A percentile compares a stretch with the other conserved stretches of the same genome.
Evolutionary conservation across 2,329 filamentous ascomycete species (phyloP).

Genomic region (Sarocladiaceae sp.): DNA sequence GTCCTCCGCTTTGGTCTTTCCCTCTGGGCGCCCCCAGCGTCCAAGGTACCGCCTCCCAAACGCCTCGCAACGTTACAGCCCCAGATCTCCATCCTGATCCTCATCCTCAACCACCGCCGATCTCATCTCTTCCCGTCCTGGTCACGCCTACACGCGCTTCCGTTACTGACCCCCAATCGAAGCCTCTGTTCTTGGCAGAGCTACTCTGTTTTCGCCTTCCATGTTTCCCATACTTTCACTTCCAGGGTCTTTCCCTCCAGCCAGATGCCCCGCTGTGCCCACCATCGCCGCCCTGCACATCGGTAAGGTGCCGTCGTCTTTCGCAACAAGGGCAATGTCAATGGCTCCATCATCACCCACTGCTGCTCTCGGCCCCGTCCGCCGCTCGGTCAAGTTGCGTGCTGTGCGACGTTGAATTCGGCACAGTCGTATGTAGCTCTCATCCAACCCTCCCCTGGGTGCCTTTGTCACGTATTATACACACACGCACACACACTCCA

Average conservation of each 20-base stretch:
- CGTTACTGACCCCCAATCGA: neutral
- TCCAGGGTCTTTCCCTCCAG: neutral
- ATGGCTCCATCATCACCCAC: constrained; percentile 1
- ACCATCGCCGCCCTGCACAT: neutral
- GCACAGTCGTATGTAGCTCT: neutral
- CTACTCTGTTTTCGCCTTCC: neutral
- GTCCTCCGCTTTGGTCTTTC: neutral
- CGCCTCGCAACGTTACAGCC: constrained; percentile 9
- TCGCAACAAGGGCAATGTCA: neutral
- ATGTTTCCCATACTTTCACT: neutral
- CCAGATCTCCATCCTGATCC: constrained; percentile 2
- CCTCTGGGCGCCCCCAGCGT: neutral
- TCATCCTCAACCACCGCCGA: constrained; percentile 7
- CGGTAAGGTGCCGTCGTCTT: neutral
- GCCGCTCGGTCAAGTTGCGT: constrained; percentile 7
- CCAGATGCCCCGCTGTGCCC: neutral
- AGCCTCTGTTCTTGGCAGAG: neutral
- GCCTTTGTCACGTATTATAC: constrained; percentile 7
- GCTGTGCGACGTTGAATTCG: constrained; percentile 8
- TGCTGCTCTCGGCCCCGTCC: neutral
- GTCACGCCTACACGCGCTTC: neutral
- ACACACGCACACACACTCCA: neutral
- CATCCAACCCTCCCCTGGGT: neutral
- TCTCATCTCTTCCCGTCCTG: neutral
- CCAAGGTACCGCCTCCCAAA: neutral